Evolutionary conservation across 2,329 filamentous ascomycete genomes (phyloP).

Genomic region (Westerdykella sp.): DNA sequence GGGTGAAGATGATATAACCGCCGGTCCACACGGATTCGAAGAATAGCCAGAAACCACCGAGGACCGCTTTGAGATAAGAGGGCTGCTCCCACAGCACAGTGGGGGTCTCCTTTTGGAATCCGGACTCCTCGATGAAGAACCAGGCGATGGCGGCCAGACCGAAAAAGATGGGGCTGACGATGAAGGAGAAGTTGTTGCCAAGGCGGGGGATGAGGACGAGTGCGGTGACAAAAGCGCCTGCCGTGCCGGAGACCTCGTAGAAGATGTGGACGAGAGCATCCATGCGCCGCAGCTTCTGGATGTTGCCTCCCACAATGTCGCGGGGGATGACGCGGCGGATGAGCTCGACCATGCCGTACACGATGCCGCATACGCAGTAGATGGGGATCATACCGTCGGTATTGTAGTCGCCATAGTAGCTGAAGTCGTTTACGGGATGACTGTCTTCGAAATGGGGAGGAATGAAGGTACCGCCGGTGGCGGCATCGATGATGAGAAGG

Average conservation of each 20-base stretch:
- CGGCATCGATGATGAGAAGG: slow-evolving; percentile 45
- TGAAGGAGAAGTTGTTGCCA: slow-evolving; percentile 49
- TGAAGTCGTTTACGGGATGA: slow-evolving; percentile 36
- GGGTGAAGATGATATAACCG: slow-evolving; percentile 43
- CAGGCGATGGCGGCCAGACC: slow-evolving; percentile 38
- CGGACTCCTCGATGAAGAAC: slow-evolving; percentile 44
- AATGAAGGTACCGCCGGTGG: slow-evolving; percentile 43
- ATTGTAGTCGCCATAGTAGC: slow-evolving; percentile 45
- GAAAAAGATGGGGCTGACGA: slow-evolving; percentile 48
- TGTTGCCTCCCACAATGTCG: slow-evolving; percentile 48
- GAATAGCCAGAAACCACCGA: slow-evolving; percentile 41
- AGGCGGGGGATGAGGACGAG: slow-evolving; percentile 47
- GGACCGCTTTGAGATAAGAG: slow-evolving; percentile 35
- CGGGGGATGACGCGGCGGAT: slow-evolving; percentile 48
- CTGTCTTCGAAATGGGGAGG: slow-evolving; percentile 16
- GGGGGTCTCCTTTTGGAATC: slow-evolving; percentile 22
- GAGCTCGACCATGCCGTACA: slow-evolving; percentile 47
- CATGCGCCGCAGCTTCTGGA: slow-evolving; percentile 46
- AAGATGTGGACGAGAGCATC: slow-evolving; percentile 44
- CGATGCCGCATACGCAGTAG: slow-evolving; percentile 40
- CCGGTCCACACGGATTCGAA: slow-evolving; percentile 45
- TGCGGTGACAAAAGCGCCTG: slow-evolving; percentile 45
- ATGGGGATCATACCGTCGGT: slow-evolving; percentile 48
- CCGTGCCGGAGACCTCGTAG: slow-evolving; percentile 46
- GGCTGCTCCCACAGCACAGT: slow-evolving; percentile 22